These are phyloP conservation scores for Cucurbitaria berberidis DNA, from an alignment of 2,329 filamentous ascomycete species.

Conservation along the genomic window DNA sequence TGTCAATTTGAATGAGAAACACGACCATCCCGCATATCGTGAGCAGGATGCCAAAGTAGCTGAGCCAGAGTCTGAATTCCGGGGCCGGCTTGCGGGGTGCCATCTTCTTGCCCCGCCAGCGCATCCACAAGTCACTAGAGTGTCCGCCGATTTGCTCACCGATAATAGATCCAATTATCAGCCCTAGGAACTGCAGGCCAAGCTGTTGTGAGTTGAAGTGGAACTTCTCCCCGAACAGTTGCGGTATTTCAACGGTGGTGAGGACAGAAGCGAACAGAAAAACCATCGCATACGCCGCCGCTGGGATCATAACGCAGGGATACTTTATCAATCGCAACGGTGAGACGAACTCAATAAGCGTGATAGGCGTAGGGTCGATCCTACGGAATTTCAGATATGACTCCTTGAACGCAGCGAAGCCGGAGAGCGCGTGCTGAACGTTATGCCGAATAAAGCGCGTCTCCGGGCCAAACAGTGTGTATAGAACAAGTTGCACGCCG, in stretches of 20 bases:
- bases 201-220: conserved; percentile 64
- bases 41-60: conserved; percentile 60
- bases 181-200: conserved; percentile 63
- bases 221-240: conserved; percentile 63
- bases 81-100: conserved; percentile 54
- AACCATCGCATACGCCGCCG: conserved; percentile 62
- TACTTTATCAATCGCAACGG: conserved; percentile 57
- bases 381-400: conserved; percentile 56
- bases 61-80: conserved; percentile 64
- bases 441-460: conserved; percentile 59
- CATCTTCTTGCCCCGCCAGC: conserved; percentile 45
- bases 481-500: conserved; percentile 62
- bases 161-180: conserved; percentile 63
- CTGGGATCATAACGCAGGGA: conserved; percentile 58
- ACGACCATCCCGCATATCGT: conserved; percentile 61
- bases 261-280: conserved; percentile 63
- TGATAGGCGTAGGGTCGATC: conserved; percentile 61
- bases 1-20: conserved; percentile 60
- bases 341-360: conserved; percentile 58
- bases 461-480: conserved; percentile 59
- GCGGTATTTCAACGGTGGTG: conserved; percentile 65
- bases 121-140: conserved; percentile 62
- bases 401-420: conserved; percentile 51
- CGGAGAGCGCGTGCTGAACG: conserved; percentile 32
- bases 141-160: conserved; percentile 65